These are phyloP conservation scores for Russula olivacea DNA, from an alignment of 768 basidiomycete species.

Conservation along the genomic window DNA sequence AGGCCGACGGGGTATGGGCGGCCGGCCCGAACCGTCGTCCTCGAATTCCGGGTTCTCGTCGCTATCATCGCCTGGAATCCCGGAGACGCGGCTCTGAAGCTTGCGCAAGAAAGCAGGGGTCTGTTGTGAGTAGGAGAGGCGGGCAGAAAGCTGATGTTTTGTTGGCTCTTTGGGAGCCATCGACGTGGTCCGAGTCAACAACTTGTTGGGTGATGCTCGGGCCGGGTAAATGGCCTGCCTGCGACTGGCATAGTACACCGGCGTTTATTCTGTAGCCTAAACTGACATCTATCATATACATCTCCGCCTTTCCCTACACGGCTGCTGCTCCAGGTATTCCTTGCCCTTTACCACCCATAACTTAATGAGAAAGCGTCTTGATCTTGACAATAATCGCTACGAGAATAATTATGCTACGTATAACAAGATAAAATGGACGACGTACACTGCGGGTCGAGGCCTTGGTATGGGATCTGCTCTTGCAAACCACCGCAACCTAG, in stretches of 20 bases:
- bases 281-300: background rate
- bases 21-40: constrained; percentile 60
- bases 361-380: constrained; percentile 35
- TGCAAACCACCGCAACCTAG: constrained; percentile 64
- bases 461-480: constrained; percentile 81
- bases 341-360: background rate
- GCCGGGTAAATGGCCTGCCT: background rate
- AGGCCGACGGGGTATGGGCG: constrained; percentile 70
- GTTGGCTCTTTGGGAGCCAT: constrained; percentile 58
- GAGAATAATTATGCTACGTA: background rate
- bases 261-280: background rate
- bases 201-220: background rate
- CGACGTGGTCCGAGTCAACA: constrained; percentile 1
- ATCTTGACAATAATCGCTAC: constrained; percentile 46
- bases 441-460: constrained; percentile 72
- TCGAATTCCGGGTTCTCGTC: constrained; percentile 52
- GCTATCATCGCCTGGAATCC: constrained; percentile 42
- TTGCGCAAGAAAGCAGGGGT: constrained; percentile 62
- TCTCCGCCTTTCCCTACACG: background rate
- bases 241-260: no score
- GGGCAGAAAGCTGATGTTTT: constrained; percentile 63
- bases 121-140: constrained; percentile 54
- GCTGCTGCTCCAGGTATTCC: background rate
- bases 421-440: constrained; percentile 16
- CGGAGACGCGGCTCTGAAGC: constrained; percentile 57